A percentile compares a stretch with the other conserved stretches of the same genome.
Evolutionary conservation across 2,329 filamentous ascomycete genomes (phyloP).

Genomic region (Pochonia chlamydosporia): DNA sequence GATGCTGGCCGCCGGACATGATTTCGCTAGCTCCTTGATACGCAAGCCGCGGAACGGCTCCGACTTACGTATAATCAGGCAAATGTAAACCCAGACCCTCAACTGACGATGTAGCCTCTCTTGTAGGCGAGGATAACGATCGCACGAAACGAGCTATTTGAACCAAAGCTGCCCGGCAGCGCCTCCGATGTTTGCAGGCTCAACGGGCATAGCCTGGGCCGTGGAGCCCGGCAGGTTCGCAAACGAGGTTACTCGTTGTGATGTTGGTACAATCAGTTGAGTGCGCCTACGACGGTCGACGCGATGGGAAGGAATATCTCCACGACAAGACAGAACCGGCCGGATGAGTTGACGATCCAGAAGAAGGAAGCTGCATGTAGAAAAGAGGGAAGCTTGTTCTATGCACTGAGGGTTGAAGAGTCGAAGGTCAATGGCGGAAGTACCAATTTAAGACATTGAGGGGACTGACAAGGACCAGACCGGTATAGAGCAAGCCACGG

Average conservation of each 20-base stretch:
- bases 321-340: background rate
- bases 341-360: background rate
- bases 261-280: background rate
- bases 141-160: background rate
- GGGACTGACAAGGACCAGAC: constrained; percentile 5
- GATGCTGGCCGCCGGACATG: constrained; percentile 24
- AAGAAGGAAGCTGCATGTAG: background rate
- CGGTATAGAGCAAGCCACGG: constrained; percentile 6
- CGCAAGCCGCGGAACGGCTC: background rate
- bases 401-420: background rate
- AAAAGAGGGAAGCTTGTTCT: background rate
- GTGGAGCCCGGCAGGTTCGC: background rate
- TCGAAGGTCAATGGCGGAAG: constrained; percentile 2
- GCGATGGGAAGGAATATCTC: background rate
- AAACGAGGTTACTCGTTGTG: background rate
- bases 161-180: background rate
- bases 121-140: background rate
- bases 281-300: background rate
- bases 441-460: constrained; percentile 2
- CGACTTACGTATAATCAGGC: background rate
- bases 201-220: background rate
- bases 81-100: background rate
- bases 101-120: background rate
- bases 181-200: background rate
- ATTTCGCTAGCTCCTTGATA: constrained; percentile 11